Conservation (phyloP, 1,284 basidiomycete species). For the Cutaneotrichosporon cutaneum region DNA sequence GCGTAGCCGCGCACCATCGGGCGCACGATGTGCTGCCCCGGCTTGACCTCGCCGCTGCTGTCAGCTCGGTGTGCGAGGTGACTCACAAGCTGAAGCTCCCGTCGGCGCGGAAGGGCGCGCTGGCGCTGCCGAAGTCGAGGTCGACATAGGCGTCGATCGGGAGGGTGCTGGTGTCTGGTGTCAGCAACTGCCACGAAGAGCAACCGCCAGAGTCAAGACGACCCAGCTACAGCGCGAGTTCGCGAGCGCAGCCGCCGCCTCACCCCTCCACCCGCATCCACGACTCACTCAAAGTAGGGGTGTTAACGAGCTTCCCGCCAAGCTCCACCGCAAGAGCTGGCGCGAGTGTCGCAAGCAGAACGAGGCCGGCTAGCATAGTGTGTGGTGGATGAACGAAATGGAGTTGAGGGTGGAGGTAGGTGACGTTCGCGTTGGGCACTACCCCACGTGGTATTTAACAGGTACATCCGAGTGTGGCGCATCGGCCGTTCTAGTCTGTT, state of each 20-base stretch:
- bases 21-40: conserved; percentile 40
- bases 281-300: conserved; percentile 14
- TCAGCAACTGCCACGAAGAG: conserved; percentile 5
- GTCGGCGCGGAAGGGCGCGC: conserved; percentile 35
- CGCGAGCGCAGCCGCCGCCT: too few relatives aligned
- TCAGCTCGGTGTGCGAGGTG: background rate
- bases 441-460: too few relatives aligned
- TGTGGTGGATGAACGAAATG: background rate
- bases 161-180: conserved; percentile 16
- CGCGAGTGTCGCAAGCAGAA: background rate
- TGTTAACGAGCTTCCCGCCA: conserved; percentile 7
- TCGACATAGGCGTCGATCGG: conserved; percentile 34
- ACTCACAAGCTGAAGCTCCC: conserved; percentile 43
- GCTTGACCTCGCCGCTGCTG: background rate
- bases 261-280: too few relatives aligned
- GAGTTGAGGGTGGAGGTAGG: background rate
- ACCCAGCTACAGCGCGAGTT: background rate
- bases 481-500: background rate
- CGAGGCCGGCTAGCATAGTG: conserved; percentile 1
- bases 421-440: background rate
- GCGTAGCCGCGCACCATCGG: conserved; percentile 33
- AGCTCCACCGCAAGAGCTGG: conserved; percentile 7
- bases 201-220: too few relatives aligned
- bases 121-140: conserved; percentile 33
- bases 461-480: background rate